Percentiles rank a stretch among this genome's conserved stretches.
Evolutionary conservation across 1,139 yeast genomes (phyloP).

Genomic region (Saccharomyces hybrid): DNA sequence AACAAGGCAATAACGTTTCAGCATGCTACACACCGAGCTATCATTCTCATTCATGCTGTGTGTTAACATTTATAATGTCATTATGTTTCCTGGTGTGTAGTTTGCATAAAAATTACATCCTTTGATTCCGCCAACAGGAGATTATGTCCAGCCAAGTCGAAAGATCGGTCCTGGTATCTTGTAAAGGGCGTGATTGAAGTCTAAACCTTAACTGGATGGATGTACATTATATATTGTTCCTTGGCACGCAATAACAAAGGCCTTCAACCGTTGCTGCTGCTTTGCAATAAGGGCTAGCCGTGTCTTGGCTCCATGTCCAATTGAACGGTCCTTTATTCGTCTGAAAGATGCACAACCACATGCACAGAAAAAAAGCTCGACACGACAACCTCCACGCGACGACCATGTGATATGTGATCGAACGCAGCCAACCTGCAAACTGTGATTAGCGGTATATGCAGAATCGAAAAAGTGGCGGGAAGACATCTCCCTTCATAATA

Average conservation of each 20-base stretch:
- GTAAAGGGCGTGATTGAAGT: neutral
- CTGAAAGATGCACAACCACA: neutral
- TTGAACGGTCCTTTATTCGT: neutral
- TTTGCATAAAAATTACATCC: neutral
- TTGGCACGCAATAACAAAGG: neutral
- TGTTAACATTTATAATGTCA: neutral
- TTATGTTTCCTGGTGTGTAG: neutral
- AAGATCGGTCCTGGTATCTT: neutral
- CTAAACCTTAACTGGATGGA: neutral
- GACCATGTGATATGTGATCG: neutral
- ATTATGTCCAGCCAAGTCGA: neutral
- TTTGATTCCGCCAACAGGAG: neutral
- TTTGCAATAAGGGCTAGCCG: neutral
- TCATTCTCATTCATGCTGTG: neutral
- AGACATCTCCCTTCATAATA: neutral
- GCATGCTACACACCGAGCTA: neutral
- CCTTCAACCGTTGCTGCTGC: neutral
- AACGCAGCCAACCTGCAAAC: neutral
- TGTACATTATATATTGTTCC: neutral
- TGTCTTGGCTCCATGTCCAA: neutral
- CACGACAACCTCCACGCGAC: neutral
- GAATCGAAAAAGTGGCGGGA: neutral
- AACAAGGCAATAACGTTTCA: neutral
- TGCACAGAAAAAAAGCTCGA: neutral
- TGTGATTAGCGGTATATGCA: neutral